A percentile compares a stretch with the other conserved stretches of the same genome.
These are phyloP conservation scores for Scheffersomyces stipitis DNA, from an alignment of 805 yeast species.

Conservation along the genomic window DNA sequence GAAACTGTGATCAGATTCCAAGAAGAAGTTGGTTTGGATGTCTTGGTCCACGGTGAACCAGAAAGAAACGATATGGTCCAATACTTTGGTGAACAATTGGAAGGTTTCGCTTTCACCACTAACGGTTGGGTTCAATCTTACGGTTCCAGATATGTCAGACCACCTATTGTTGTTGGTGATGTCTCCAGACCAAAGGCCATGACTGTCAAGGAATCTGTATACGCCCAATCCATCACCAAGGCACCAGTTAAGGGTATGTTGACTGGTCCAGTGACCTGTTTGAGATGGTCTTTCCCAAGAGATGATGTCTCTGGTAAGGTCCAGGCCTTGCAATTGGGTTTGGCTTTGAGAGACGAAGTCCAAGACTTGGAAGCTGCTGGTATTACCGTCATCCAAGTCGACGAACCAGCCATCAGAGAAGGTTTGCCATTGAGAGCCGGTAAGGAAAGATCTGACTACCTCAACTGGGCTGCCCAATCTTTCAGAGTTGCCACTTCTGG, in stretches of 20 bases:
- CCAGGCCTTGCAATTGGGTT: constrained; percentile 95
- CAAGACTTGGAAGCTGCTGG: constrained; percentile 98
- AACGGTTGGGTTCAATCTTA: constrained; percentile 99
- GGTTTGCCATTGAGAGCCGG: constrained; percentile 99
- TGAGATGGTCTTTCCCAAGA: constrained; percentile 99
- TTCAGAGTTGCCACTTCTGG: constrained; percentile 99
- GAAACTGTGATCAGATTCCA: constrained; percentile 96
- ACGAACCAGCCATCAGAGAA: constrained; percentile 99
- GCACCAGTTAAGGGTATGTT: constrained; percentile 99
- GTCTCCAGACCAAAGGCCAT: constrained; percentile 97
- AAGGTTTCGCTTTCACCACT: constrained; percentile 97
- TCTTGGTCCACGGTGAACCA: constrained; percentile 99
- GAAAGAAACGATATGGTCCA: constrained; percentile 99
- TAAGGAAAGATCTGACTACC: constrained; percentile 92
- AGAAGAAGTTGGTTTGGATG: constrained; percentile 98
- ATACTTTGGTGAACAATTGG: constrained; percentile 98
- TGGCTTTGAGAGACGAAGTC: constrained; percentile 98
- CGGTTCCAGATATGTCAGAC: constrained; percentile 99
- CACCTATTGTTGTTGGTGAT: constrained; percentile 99
- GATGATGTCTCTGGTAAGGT: constrained; percentile 90
- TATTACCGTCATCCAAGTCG: constrained; percentile 96
- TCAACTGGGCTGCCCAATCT: constrained; percentile 98
- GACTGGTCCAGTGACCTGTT: constrained; percentile 99
- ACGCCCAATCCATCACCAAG: constrained; percentile 93
- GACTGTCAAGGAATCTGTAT: constrained; percentile 99